Base-by-base conservation (phyloP, 345 rosid genomes). In the Hibiscus tridactylites region DNA sequence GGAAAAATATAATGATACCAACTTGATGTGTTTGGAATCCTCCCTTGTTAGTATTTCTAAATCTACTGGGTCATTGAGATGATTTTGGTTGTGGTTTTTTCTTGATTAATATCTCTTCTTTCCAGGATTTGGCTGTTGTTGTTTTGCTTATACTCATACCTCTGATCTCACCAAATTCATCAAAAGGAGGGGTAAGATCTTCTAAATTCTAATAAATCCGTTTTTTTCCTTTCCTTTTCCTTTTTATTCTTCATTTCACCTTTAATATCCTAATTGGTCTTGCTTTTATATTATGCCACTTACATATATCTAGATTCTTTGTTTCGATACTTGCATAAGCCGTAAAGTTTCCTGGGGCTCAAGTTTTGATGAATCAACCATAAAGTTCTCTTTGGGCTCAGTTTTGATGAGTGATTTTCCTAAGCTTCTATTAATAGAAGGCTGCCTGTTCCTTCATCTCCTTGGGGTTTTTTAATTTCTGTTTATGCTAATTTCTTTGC, bases 111-210 rank as follows among this genome's bases (percentile, higher is more conserved):
- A 37, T 58, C 9, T 53, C 24, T 62, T 72, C 73, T 26, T 69
- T 82, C n/a, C 96, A 95, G 97, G 99, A 95, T 85, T 84, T 95
- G 85, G 99, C 99, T 74, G 99, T 92, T 71, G 97, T 91, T 75
- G 99, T 92, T 71, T 78, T 95, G 85, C 91, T 95, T 65, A 95
- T 95, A 79, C 96, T 95, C 76, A 95, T 95, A 80, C 97, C 99
- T 79, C 99, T 95, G 77, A 83, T 95, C 70, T 95, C 97, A 72
- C 99, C 99, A 73, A 95, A 87, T 85, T 95, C 99, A 71, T 89
- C 97, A 44, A 95, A 90, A 87, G 99, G 99, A 90, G 99, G 99
- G 97, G 97, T 95, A 90, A 88, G 68, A 73, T 72, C 71, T 37
- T 37, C 42, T 37, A 37, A 72, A 39, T 68, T 61, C 69, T 33